Conservation (phyloP, 805 yeast genomes). For the Debaryomyces castellii region DNA sequence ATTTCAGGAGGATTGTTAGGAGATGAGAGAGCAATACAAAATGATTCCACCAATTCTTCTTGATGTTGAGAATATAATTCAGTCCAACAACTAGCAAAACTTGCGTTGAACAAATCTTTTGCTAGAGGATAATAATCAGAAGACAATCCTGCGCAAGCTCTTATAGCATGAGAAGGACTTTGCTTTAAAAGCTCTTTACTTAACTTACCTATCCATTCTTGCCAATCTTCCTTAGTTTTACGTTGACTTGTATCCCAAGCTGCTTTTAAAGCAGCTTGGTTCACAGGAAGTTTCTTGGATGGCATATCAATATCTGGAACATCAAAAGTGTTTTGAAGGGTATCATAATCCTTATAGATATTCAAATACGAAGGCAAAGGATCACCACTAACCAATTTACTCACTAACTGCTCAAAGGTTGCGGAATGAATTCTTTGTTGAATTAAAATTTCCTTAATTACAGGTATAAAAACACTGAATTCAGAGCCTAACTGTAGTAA, state of each 20-base stretch:
- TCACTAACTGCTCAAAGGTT: conserved; percentile 77
- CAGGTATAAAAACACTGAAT: conserved; percentile 82
- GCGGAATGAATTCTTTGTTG: conserved; percentile 66
- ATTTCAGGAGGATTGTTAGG: conserved; percentile 95
- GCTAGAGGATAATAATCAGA: conserved; percentile 86
- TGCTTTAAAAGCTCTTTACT: conserved; percentile 85
- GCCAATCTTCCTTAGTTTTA: conserved; percentile 94
- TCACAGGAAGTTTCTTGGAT: conserved; percentile 70
- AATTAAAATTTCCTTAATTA: conserved; percentile 64
- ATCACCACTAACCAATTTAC: conserved; percentile 76
- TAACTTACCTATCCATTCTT: conserved; percentile 90
- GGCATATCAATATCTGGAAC: conserved; percentile 64
- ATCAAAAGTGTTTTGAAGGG: conserved; percentile 41
- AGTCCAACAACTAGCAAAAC: conserved; percentile 95
- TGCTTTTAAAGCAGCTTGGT: conserved; percentile 61
- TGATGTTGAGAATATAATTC: conserved; percentile 86
- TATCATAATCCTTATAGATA: conserved; percentile 61
- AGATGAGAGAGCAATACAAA: conserved; percentile 84
- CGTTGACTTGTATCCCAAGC: conserved; percentile 93
- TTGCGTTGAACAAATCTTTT: conserved; percentile 86
- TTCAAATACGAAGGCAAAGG: conserved; percentile 77
- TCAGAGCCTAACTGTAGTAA: conserved; percentile 81
- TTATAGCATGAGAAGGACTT: conserved; percentile 89
- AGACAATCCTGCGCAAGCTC: conserved; percentile 91
- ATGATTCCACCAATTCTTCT: conserved; percentile 81